Percentiles rank a stretch among this genome's conserved stretches.
Evolutionary conservation across 140 eudicot genomes (phyloP).

Genomic region (Bidens hawaiensis): DNA sequence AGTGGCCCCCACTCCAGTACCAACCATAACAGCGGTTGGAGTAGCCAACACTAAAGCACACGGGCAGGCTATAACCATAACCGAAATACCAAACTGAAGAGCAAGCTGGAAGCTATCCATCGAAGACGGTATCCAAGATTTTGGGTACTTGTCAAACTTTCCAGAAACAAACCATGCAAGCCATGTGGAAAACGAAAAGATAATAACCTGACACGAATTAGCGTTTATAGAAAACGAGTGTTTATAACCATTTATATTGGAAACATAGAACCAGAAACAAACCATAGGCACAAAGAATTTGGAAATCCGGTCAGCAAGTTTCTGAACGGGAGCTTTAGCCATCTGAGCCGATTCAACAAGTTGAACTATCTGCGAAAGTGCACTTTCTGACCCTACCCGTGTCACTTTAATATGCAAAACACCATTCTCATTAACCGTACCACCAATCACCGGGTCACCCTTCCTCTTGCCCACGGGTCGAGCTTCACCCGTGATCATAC

Average conservation of each 20-base stretch:
- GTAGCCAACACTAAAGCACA: constrained; percentile 98
- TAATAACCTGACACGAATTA: constrained; percentile 52
- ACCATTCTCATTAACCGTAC: constrained; percentile 89
- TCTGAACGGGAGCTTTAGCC: constrained; percentile 99
- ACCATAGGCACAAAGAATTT: constrained; percentile 89
- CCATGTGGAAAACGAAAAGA: constrained; percentile 74
- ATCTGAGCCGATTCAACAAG: constrained; percentile 95
- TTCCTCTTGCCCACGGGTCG: constrained; percentile 81
- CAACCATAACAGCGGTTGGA: too few species aligned
- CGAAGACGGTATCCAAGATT: constrained; percentile 81
- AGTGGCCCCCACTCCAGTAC: too few species aligned
- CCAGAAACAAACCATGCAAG: constrained; percentile 83
- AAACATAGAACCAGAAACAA: constrained; percentile 20
- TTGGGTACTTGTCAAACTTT: constrained; percentile 57
- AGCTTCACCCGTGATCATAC: constrained; percentile 98
- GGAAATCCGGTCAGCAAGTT: constrained; percentile 88
- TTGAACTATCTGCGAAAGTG: constrained; percentile 89
- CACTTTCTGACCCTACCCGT: constrained; percentile 89
- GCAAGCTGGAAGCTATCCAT: constrained; percentile 98
- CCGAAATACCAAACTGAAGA: constrained; percentile 92
- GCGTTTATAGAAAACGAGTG: neutral
- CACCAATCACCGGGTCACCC: constrained; percentile 94
- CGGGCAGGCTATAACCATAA: constrained; percentile 98
- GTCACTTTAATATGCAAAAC: constrained; percentile 82
- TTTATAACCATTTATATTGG: neutral